These are phyloP conservation scores for Amanita pallidorosea DNA, from an alignment of 768 basidiomycete genomes.

Conservation along the genomic window DNA sequence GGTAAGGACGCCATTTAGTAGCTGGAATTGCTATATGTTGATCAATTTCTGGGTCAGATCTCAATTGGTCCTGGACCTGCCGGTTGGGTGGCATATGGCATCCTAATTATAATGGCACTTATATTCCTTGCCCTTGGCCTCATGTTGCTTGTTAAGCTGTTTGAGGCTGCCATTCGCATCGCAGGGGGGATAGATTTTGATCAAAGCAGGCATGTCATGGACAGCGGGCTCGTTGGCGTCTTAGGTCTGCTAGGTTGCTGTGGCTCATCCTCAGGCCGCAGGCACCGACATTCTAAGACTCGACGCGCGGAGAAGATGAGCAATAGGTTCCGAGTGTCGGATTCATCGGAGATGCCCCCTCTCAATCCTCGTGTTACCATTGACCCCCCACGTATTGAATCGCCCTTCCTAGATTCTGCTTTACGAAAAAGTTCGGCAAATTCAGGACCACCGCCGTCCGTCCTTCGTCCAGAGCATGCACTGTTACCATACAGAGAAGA, in stretches of 20 bases:
- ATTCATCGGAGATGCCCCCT: constrained; percentile 30
- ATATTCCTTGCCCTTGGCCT: constrained; percentile 76
- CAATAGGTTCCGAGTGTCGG: constrained; percentile 1
- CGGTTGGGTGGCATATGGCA: constrained; percentile 92
- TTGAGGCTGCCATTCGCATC: constrained; percentile 76
- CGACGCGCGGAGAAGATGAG: constrained; percentile 9
- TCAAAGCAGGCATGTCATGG: constrained; percentile 65
- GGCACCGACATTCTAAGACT: constrained; percentile 16
- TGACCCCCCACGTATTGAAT: constrained; percentile 12
- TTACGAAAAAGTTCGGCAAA: constrained; percentile 41
- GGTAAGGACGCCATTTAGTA: constrained; percentile 35
- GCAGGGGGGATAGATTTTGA: constrained; percentile 75
- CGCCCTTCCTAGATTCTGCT: constrained; percentile 22
- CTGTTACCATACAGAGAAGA: constrained; percentile 69
- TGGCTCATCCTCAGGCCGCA: constrained; percentile 26
- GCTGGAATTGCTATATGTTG: not conserved
- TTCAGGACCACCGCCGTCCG: constrained; percentile 56
- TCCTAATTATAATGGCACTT: constrained; percentile 73
- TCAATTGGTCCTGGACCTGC: constrained; percentile 70
- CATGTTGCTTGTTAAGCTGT: constrained; percentile 76
- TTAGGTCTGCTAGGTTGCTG: constrained; percentile 65
- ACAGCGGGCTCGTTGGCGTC: constrained; percentile 82
- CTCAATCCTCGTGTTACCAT: constrained; percentile 18
- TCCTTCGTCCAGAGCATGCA: constrained; percentile 73
- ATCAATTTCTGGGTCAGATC: constrained; percentile 38